Conservation (phyloP, 805 yeast genomes). For the Candida sphagnicola region DNA sequence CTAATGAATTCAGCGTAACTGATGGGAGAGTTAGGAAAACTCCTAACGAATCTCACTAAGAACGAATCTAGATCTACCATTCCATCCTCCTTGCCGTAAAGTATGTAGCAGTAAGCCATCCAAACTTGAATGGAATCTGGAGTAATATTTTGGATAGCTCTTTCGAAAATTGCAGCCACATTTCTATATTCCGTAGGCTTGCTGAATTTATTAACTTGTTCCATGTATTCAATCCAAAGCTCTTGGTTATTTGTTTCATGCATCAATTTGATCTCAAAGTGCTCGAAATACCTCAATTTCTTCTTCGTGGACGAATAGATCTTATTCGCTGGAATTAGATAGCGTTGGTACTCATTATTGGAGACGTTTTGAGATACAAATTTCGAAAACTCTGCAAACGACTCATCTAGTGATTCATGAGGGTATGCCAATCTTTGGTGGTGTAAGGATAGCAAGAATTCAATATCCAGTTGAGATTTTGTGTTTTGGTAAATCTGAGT, state of each 20-base stretch:
- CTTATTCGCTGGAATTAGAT: constrained; percentile 34
- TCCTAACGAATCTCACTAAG: constrained; percentile 18
- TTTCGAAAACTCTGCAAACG: constrained; percentile 36
- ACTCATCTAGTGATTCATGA: constrained; percentile 36
- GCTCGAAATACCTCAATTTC: constrained; percentile 28
- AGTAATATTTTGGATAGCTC: constrained; percentile 18
- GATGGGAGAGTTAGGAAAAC: constrained; percentile 19
- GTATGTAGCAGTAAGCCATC: constrained; percentile 22
- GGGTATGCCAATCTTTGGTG: constrained; percentile 35
- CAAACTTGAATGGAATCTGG: constrained; percentile 21
- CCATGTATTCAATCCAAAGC: constrained; percentile 32
- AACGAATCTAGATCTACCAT: constrained; percentile 8
- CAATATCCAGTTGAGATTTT: constrained; percentile 11
- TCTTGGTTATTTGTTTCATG: constrained; percentile 12
- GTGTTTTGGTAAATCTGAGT: constrained; percentile 4
- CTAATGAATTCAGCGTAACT: constrained; percentile 25
- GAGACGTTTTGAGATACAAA: constrained; percentile 31
- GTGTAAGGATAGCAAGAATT: constrained; percentile 18
- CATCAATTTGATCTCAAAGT: constrained; percentile 24
- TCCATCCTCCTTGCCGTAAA: constrained; percentile 17
- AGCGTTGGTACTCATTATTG: constrained; percentile 22
- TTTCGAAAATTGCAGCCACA: constrained; percentile 22
- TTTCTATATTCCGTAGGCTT: constrained; percentile 8
- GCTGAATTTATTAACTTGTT: constrained; percentile 19
- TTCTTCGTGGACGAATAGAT: constrained; percentile 25